Evolutionary conservation across 108 stramenopile genomes (phyloP), one percentile per base, ranked within the genome.

Genomic region (Skeletonema tropicum): DNA sequence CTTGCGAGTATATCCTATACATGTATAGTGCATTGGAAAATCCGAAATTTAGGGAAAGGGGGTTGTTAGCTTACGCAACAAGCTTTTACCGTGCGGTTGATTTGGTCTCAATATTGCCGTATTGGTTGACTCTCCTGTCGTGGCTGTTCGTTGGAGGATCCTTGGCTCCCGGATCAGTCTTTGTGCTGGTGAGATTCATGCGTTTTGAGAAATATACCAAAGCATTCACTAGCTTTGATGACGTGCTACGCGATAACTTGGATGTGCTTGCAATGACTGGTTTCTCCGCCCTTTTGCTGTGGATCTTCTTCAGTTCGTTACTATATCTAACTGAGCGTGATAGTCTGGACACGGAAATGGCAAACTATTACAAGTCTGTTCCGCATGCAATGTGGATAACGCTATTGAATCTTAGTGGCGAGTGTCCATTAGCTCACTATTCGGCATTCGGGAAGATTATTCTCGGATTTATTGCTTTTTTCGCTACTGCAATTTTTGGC

Each of bases 371-470:
- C 69, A 93, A 83, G 38, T 91, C 89, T 21, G 86, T 95, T n/a
- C 94, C 94, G 5, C 83, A 94, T 74, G 64, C 91, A 14, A 97
- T 97, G 96, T 97, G 96, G 96, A 86, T 97, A 14, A 95, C 96
- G 4, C 77, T 97, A 12, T 71, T 97, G 26, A 97, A 97, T 64
- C 84, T 97, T 10, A 77, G 92, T 25, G 96, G 96, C 2, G 96
- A 97, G 68, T 83, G 91, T 12, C 96, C 96, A 5, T 70, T 97
- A 10, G 87, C 87, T 9, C 86, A 94, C 38, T 97, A 97, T 64
- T 89, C 83, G 30, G 39, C 64, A 12, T 41, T 60, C 65, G 96
- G 96, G 11, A 97, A 96, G 64, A 73, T 97, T 31, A 77, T 88
- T 15, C 79, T 89, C 5, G 94, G 93, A 48, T 63, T 96, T 25